Evolutionary conservation across 176 grass and related monocot species (phyloP), one percentile per base, ranked within the genome.

Genomic region (Triticum timopheevii): DNA sequence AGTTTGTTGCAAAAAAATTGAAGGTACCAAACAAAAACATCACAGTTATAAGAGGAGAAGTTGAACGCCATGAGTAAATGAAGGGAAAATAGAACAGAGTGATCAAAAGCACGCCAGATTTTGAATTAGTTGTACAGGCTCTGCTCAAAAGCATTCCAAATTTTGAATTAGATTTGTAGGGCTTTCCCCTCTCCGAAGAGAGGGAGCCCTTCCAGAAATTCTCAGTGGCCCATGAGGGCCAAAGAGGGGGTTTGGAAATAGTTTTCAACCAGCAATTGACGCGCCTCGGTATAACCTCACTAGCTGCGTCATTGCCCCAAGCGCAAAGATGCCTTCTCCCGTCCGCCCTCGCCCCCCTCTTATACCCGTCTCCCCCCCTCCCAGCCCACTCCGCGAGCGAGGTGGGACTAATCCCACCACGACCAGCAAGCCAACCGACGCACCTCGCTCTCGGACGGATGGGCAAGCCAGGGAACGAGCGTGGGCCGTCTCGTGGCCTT

Each of bases 211-310:
- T 87, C 47, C 89, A 91, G 81, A 91, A 91, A 87, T 91, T 91
- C 89, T 91, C 89, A 63, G 15, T 83, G 85, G 30, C 85, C 76
- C 89, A 0, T 5, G 1, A 56, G 59, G 84, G 84, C 91, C 91
- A 77, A 87, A 79, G 93, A 94, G 93, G 86, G 82, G 90, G 68
- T 90, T 92, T 95, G 87, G 78, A 94, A 97, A 97, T 97, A 97
- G 92, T 97, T 97, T 97, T 97, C 94, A 97, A 97, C 92, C 92
- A 97, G 94, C 90, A 94, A 94, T 97, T 94, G 92, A 94, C 90
- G 92, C 92, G 92, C 93, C 87, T 92, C 87, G 90, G 87, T 89
- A 89, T 87, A 0, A 92, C 90, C 42, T 83, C 92, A 94, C 82
- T 84, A 97, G 95, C 92, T 97, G 92, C 92, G 88, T 97, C 90